These are phyloP conservation scores for Smittium culicis DNA, from an alignment of 371 early-diverging fungal genomes.

Conservation along the genomic window DNA sequence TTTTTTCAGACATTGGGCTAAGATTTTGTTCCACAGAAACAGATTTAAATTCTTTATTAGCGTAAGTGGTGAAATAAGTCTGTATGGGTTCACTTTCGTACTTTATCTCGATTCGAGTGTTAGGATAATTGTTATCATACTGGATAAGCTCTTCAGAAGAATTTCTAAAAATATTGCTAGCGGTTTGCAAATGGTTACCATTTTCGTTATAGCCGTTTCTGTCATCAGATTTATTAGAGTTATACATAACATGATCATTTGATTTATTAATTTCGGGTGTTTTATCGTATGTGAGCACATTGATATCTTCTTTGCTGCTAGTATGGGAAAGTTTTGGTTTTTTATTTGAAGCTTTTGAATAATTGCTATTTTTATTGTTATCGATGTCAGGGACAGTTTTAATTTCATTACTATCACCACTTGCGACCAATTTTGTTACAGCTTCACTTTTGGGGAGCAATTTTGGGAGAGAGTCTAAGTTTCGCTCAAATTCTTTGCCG, in stretches of 20 bases:
- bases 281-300: conserved; percentile 12
- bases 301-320: neutral
- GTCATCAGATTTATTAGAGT: neutral
- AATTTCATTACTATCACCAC: conserved; percentile 22
- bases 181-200: neutral
- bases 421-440: neutral
- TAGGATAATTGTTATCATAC: neutral
- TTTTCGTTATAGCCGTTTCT: neutral
- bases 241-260: conserved; percentile 18
- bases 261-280: conserved; percentile 15
- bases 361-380: neutral
- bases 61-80: neutral
- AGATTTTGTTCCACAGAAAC: neutral
- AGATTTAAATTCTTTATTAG: neutral
- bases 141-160: neutral
- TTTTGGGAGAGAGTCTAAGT: conserved; percentile 18
- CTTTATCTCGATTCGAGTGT: neutral
- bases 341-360: conserved; percentile 5
- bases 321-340: conserved; percentile 10
- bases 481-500: conserved; percentile 25
- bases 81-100: neutral
- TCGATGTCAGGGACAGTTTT: neutral
- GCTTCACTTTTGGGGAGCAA: conserved; percentile 25
- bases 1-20: neutral
- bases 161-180: neutral